Conservation (phyloP, 148 eudicot species). For the Fagopyrum esculentum region DNA sequence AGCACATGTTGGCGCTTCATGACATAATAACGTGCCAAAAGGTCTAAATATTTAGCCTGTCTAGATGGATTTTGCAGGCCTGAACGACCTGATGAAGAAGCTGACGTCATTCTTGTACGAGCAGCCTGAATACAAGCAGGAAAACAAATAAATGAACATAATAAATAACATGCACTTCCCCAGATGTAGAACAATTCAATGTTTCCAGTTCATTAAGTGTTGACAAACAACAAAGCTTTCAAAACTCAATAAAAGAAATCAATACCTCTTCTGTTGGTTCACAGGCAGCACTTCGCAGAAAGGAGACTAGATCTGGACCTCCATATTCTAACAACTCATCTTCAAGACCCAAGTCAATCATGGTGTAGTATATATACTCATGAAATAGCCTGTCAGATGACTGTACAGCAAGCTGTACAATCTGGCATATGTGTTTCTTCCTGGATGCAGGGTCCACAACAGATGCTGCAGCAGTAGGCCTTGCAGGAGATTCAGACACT, state of each 20-base stretch:
- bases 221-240: not conserved
- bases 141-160: conserved; percentile 1
- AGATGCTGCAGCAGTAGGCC: conserved; percentile 46
- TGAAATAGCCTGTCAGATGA: conserved; percentile 92
- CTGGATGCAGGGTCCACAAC: conserved; percentile 59
- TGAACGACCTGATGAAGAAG: conserved; percentile 34
- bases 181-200: not conserved
- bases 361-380: conserved; percentile 64
- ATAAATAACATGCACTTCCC: not conserved
- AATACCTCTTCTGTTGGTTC: conserved; percentile 60
- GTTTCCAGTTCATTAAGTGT: not conserved
- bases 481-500: conserved; percentile 69
- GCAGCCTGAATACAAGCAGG: conserved; percentile 32
- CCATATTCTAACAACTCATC: conserved; percentile 91
- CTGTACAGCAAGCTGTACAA: conserved; percentile 91
- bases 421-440: conserved; percentile 80
- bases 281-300: conserved; percentile 76
- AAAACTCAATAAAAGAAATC: not conserved
- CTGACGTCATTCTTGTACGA: conserved; percentile 29
- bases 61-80: conserved; percentile 37
- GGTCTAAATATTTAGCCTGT: conserved; percentile 80
- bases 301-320: conserved; percentile 92
- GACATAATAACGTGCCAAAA: conserved; percentile 85
- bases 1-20: conserved; percentile 91
- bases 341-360: conserved; percentile 90